These are phyloP conservation scores for Omphalea diandra DNA, from an alignment of 441 rosid species.

Conservation along the genomic window DNA sequence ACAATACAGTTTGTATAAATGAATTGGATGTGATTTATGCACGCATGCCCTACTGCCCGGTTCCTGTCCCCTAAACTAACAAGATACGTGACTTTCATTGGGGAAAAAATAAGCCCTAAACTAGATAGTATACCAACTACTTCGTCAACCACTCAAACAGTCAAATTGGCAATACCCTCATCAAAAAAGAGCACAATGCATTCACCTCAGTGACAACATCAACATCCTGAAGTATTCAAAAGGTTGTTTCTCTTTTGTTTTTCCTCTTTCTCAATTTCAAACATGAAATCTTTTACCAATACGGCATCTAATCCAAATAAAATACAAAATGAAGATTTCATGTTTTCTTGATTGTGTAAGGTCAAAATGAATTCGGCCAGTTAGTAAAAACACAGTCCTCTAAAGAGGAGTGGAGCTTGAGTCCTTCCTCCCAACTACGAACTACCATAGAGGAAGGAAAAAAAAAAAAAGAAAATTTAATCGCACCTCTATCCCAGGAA, in stretches of 20 bases:
- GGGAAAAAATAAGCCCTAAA: not conserved
- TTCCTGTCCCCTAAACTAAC: not conserved
- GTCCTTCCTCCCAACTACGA: not conserved
- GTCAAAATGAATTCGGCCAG: not conserved
- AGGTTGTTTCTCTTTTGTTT: not conserved
- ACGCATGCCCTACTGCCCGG: not conserved
- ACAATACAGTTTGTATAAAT: not conserved
- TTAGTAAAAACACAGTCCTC: not conserved
- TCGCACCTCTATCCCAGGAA: conserved; percentile 76
- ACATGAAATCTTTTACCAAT: conserved; percentile 1
- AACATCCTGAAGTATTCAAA: not conserved
- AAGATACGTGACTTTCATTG: not conserved
- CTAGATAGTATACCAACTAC: not conserved
- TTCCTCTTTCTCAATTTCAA: not conserved
- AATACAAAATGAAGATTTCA: not conserved
- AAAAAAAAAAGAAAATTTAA: not conserved
- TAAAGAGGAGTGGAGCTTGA: not conserved
- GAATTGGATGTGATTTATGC: not conserved
- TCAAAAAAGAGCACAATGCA: not conserved
- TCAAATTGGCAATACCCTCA: not conserved
- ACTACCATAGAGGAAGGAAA: not conserved
- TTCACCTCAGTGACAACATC: not conserved
- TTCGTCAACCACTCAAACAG: not conserved
- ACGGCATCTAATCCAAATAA: not conserved
- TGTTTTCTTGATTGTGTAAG: not conserved